Percentiles rank a stretch among this genome's conserved stretches.
These are phyloP conservation scores for Nyssa sinensis DNA, from an alignment of 148 eudicot genomes.

Conservation along the genomic window DNA sequence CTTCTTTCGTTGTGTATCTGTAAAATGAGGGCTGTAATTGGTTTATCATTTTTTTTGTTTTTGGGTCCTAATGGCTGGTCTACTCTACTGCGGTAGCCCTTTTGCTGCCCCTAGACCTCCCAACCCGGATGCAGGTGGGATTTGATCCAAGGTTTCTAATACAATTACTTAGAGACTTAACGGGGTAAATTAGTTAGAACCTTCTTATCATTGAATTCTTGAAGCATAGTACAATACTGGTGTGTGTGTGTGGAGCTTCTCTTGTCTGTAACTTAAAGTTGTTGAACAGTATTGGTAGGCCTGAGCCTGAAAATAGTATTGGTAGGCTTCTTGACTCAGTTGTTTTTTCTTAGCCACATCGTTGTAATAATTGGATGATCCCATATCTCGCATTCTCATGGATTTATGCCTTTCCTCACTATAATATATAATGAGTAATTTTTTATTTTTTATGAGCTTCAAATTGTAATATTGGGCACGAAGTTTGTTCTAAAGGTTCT, in stretches of 20 bases:
- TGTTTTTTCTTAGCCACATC: background rate
- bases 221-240: background rate
- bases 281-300: background rate
- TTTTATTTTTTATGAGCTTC: background rate
- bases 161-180: too few species aligned
- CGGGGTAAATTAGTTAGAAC: too few species aligned
- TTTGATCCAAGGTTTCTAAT: too few species aligned
- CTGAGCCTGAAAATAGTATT: background rate
- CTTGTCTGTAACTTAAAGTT: background rate
- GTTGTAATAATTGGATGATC: background rate
- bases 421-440: background rate
- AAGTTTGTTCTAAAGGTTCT: constrained; percentile 1
- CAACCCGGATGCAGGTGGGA: too few species aligned
- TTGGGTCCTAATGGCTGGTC: too few species aligned
- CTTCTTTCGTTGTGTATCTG: too few species aligned
- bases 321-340: background rate
- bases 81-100: too few species aligned
- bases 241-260: background rate
- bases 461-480: background rate
- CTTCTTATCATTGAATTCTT: too few species aligned
- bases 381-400: background rate
- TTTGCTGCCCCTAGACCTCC: too few species aligned
- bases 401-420: background rate
- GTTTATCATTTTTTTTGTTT: too few species aligned
- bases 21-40: too few species aligned